A percentile compares a stretch with the other conserved stretches of the same genome.
Evolutionary conservation across 495 filamentous ascomycete species (phyloP).

Genomic region (Penicillium lividum): DNA sequence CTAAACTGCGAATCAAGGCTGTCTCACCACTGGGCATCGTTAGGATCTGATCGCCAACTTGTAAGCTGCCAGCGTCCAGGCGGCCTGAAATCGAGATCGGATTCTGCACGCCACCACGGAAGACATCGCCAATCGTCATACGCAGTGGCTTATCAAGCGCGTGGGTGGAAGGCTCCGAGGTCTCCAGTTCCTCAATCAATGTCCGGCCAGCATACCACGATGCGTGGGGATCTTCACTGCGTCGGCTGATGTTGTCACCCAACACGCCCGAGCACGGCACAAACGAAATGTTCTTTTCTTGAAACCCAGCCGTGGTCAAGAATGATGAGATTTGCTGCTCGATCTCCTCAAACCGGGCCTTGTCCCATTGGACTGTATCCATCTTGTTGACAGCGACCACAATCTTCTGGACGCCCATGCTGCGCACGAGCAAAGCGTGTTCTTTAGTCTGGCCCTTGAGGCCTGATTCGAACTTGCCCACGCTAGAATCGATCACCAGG

Average conservation of each 20-base stretch:
- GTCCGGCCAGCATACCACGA: conserved; percentile 81
- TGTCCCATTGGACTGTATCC: conserved; percentile 78
- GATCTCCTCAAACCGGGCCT: conserved; percentile 82
- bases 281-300: conserved; percentile 74
- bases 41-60: conserved; percentile 77
- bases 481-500: conserved; percentile 86
- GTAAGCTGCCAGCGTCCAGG: conserved; percentile 79
- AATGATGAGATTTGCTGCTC: conserved; percentile 80
- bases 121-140: conserved; percentile 80
- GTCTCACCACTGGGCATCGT: conserved; percentile 79
- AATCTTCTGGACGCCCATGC: conserved; percentile 85
- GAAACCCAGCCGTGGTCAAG: conserved; percentile 77
- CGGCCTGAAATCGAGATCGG: conserved; percentile 82
- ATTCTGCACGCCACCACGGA: conserved; percentile 72
- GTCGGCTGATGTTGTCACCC: conserved; percentile 79
- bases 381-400: conserved; percentile 96
- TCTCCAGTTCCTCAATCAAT: conserved; percentile 80
- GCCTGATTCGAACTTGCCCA: conserved; percentile 88
- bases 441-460: conserved; percentile 94
- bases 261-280: conserved; percentile 86
- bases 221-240: conserved; percentile 54
- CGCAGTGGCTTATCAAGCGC: conserved; percentile 78
- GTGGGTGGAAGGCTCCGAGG: conserved; percentile 68
- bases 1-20: conserved; percentile 73
- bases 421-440: conserved; percentile 84